Evolutionary conservation across 768 basidiomycete genomes (phyloP).

Genomic region (Kockovaella imperatae): DNA sequence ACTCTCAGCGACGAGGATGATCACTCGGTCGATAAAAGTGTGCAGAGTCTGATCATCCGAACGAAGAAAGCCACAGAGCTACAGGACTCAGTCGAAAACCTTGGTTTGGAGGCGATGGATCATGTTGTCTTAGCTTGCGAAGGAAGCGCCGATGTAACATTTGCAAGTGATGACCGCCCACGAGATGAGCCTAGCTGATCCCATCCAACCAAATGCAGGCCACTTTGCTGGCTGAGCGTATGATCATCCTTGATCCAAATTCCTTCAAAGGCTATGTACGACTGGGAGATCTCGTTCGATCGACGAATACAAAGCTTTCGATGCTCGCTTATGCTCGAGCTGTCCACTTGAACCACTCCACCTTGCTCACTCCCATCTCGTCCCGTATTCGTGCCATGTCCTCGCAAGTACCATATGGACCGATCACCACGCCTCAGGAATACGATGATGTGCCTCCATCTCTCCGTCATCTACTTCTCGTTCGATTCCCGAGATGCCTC

Average conservation of each 20-base stretch:
- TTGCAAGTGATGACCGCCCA: conserved; percentile 1
- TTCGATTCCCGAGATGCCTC: neutral
- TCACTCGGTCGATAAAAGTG: neutral
- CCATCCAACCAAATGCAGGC: neutral
- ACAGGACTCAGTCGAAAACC: neutral
- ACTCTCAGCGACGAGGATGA: neutral
- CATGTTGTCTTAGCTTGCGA: conserved; percentile 2
- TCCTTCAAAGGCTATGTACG: conserved; percentile 52
- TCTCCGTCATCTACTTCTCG: neutral
- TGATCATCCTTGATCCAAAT: conserved; percentile 39
- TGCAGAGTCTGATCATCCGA: neutral
- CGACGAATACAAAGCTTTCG: conserved; percentile 48
- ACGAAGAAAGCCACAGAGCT: no score
- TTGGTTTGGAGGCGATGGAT: conserved; percentile 8
- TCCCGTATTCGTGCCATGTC: conserved; percentile 8
- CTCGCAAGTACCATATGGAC: neutral
- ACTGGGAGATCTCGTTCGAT: conserved; percentile 50
- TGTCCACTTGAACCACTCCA: conserved; percentile 45
- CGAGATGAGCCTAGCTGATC: neutral
- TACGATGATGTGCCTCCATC: neutral
- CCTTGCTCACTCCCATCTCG: conserved; percentile 44
- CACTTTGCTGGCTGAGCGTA: neutral
- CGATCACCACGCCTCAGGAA: neutral
- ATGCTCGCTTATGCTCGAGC: conserved; percentile 56
- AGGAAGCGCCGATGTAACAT: no score